phyloP scores from a whole-genome alignment of 768 basidiomycete species.

The Grammothele lineata region DNA sequence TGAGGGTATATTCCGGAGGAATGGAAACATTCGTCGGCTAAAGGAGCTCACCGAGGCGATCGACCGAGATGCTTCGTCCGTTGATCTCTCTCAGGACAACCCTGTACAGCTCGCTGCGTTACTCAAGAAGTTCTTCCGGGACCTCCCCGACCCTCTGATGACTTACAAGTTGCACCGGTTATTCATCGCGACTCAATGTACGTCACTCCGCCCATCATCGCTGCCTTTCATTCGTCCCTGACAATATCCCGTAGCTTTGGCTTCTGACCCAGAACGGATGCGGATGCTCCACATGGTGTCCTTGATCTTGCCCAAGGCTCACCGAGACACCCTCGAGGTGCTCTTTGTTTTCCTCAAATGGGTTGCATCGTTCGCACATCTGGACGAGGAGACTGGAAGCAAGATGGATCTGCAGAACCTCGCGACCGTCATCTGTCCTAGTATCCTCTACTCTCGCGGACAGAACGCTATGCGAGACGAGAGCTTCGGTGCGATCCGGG shows the following conservation, averaged over 20 bases:
- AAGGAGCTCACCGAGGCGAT: conserved; percentile 90
- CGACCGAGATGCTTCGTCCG: conserved; percentile 88
- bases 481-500: conserved; percentile 84
- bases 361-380: conserved; percentile 98
- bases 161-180: conserved; percentile 91
- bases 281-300: conserved; percentile 84
- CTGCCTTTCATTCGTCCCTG: conserved; percentile 3
- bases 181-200: conserved; percentile 85
- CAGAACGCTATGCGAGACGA: conserved; percentile 88
- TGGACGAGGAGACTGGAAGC: conserved; percentile 30
- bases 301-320: conserved; percentile 83
- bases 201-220: conserved; percentile 36
- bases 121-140: conserved; percentile 94
- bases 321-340: conserved; percentile 97
- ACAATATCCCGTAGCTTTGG: conserved; percentile 53
- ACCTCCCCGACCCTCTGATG: conserved; percentile 93
- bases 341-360: conserved; percentile 98
- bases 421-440: conserved; percentile 97
- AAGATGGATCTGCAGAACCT: conserved; percentile 98
- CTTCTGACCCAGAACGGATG: conserved; percentile 70
- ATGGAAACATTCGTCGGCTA: conserved; percentile 92
- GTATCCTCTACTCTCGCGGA: conserved; percentile 87
- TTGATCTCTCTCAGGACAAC: conserved; percentile 91
- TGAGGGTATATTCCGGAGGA: conserved; percentile 98
- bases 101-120: conserved; percentile 96